Evolutionary conservation across 1,284 basidiomycete genomes (phyloP).

Genomic region (Exobasidium rhododendri): DNA sequence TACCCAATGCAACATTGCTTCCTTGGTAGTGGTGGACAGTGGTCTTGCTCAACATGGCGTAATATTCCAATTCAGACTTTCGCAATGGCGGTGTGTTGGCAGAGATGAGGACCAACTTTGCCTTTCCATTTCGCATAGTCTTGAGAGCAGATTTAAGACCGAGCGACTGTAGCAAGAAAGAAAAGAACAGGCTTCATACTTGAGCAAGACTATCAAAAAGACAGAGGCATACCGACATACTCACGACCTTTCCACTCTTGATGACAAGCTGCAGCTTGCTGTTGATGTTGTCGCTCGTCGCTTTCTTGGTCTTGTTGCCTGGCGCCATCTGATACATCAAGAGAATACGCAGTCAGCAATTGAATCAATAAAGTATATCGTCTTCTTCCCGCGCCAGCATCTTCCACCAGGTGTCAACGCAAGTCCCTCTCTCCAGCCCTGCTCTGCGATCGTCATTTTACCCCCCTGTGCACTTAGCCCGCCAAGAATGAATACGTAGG

Average conservation of each 20-base stretch:
- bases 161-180: conserved; percentile 21
- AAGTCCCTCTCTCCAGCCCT: too few relatives aligned
- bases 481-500: too few relatives aligned
- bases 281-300: conserved; percentile 76
- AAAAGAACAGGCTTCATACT: too few relatives aligned
- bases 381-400: too few relatives aligned
- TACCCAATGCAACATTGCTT: conserved; percentile 95
- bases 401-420: too few relatives aligned
- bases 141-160: conserved; percentile 75
- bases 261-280: conserved; percentile 94
- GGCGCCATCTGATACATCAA: conserved; percentile 62
- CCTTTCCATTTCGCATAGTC: conserved; percentile 97
- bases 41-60: conserved; percentile 96
- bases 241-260: conserved; percentile 67
- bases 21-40: conserved; percentile 90
- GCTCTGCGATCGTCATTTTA: too few relatives aligned
- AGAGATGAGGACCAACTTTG: conserved; percentile 97
- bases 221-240: too few relatives aligned
- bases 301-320: conserved; percentile 74
- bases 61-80: conserved; percentile 99
- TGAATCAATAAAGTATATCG: too few relatives aligned
- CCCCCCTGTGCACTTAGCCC: too few relatives aligned
- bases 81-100: conserved; percentile 98
- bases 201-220: too few relatives aligned
- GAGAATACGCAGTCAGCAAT: background rate